Conservation (phyloP, 148 eudicot species). For the Selenicereus undatus region DNA sequence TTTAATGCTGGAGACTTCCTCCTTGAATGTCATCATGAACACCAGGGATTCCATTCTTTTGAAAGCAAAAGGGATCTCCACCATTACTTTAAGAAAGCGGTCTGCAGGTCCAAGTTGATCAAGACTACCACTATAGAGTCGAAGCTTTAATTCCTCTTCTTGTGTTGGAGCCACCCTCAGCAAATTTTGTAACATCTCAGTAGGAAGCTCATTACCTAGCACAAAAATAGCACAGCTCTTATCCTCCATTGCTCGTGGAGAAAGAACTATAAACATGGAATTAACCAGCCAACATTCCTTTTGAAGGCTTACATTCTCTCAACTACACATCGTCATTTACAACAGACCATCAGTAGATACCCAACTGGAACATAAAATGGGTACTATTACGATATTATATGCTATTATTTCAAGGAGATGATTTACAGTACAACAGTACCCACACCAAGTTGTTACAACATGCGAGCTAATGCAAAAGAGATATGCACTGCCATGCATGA, state of each 20-base stretch:
- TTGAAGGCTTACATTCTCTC: background rate
- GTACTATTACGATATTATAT: background rate
- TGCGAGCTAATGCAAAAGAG: background rate
- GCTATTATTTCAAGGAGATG: background rate
- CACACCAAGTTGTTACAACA: background rate
- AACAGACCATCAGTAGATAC: background rate
- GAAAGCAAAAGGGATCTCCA: constrained; percentile 75
- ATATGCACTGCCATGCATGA: background rate
- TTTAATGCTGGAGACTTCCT: constrained; percentile 50
- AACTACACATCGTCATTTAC: background rate
- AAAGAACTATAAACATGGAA: background rate
- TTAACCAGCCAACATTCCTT: background rate
- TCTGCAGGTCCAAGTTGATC: constrained; percentile 72
- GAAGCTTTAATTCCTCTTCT: constrained; percentile 87
- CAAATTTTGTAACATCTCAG: constrained; percentile 66
- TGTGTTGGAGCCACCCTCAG: constrained; percentile 82
- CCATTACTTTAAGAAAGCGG: constrained; percentile 60
- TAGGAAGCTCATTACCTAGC: constrained; percentile 77
- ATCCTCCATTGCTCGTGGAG: background rate
- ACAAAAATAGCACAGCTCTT: constrained; percentile 13
- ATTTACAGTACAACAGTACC: background rate
- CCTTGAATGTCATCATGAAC: constrained; percentile 66
- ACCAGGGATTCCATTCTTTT: constrained; percentile 64
- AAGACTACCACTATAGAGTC: constrained; percentile 57
- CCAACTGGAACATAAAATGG: background rate